phyloP scores from a whole-genome alignment of 192 early-diverging fungal genomes.

The Chytriomyces hyalinus region DNA sequence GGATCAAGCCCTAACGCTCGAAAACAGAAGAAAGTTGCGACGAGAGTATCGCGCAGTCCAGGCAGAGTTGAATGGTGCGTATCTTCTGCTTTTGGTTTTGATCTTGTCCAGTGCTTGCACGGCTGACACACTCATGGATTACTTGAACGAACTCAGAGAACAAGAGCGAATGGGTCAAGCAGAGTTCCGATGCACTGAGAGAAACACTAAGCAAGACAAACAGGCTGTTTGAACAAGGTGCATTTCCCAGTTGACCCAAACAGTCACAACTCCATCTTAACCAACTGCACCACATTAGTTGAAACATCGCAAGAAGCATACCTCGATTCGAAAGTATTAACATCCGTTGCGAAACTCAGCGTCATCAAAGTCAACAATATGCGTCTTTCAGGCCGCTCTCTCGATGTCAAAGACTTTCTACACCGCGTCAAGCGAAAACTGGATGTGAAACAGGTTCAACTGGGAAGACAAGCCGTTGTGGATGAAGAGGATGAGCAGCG shows the following conservation, averaged over 20 bases:
- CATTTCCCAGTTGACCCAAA: background rate
- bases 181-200: conserved; percentile 8
- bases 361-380: conserved; percentile 79
- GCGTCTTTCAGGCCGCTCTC: conserved; percentile 72
- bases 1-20: conserved; percentile 10
- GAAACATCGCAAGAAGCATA: conserved; percentile 83
- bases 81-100: background rate
- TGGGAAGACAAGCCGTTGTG: conserved; percentile 39
- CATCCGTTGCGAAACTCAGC: conserved; percentile 74
- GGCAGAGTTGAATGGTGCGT: conserved; percentile 16
- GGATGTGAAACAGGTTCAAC: conserved; percentile 40
- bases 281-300: conserved; percentile 50
- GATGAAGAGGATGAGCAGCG: conserved; percentile 49
- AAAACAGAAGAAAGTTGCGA: conserved; percentile 13
- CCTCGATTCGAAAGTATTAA: conserved; percentile 83
- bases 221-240: conserved; percentile 21
- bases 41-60: conserved; percentile 27
- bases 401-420: conserved; percentile 81
- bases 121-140: background rate
- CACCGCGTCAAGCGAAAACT: conserved; percentile 61
- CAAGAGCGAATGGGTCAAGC: conserved; percentile 17
- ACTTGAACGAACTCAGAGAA: background rate
- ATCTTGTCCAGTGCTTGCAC: background rate
- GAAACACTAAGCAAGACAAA: conserved; percentile 18
- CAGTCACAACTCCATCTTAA: background rate